Evolutionary conservation across 306 rosid species (phyloP).

Genomic region (Vigna unguiculata): DNA sequence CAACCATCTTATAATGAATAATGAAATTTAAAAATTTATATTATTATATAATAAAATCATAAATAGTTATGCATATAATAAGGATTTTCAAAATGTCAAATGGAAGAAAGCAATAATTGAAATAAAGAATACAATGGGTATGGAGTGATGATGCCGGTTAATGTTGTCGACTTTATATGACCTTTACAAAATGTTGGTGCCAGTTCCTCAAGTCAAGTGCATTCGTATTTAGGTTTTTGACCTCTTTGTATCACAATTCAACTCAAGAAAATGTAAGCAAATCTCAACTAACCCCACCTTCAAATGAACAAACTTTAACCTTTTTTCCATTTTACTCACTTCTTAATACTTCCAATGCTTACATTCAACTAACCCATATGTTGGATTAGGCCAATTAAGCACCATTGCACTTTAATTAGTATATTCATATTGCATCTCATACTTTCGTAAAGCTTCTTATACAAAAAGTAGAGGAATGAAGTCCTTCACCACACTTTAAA

Average conservation of each 20-base stretch:
- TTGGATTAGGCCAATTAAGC: slow-evolving; percentile 34
- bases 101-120: slow-evolving; percentile 16
- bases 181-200: slow-evolving; percentile 15
- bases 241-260: slow-evolving; percentile 29
- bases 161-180: slow-evolving; percentile 25
- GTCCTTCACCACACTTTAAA: slow-evolving; percentile 48
- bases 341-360: slow-evolving; percentile 39
- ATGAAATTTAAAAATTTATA: too few relatives aligned
- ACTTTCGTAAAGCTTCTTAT: slow-evolving; percentile 38
- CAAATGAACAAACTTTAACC: slow-evolving; percentile 36
- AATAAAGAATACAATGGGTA: background rate
- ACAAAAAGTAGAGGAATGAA: slow-evolving; percentile 41
- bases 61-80: too few relatives aligned
- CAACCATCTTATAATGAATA: too few relatives aligned
- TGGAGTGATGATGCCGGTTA: background rate
- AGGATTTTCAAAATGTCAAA: too few relatives aligned
- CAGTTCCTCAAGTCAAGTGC: slow-evolving; percentile 33
- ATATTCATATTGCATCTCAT: slow-evolving; percentile 39
- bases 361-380: slow-evolving; percentile 46
- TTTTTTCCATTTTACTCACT: slow-evolving; percentile 31
- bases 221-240: slow-evolving; percentile 41
- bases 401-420: slow-evolving; percentile 11
- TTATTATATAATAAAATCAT: too few relatives aligned
- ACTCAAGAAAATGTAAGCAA: slow-evolving; percentile 26
- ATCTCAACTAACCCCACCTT: slow-evolving; percentile 57